These are phyloP conservation scores for Aspergillus ruber DNA, from an alignment of 2,329 filamentous ascomycete genomes.

Conservation along the genomic window DNA sequence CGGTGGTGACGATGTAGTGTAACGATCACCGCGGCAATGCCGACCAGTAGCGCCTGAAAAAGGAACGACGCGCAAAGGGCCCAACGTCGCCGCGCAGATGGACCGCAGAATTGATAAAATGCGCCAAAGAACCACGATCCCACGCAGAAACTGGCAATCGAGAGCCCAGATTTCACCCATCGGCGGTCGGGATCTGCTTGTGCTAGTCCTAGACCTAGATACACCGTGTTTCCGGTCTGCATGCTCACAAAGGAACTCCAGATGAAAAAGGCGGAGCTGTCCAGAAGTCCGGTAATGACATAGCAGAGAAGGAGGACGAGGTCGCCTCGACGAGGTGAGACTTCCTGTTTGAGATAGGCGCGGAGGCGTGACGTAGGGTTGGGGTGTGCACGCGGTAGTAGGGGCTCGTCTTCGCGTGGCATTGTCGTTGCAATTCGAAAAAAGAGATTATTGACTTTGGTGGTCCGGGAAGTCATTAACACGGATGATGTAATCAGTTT, in stretches of 20 bases:
- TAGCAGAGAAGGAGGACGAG: slow-evolving; percentile 65
- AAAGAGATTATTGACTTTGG: too few relatives aligned
- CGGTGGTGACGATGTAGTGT: slow-evolving; percentile 42
- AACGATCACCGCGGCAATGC: slow-evolving; percentile 50
- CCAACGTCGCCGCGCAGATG: slow-evolving; percentile 32
- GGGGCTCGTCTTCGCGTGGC: background rate
- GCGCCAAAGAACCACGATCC: slow-evolving; percentile 66
- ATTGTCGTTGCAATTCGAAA: background rate
- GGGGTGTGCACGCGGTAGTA: background rate
- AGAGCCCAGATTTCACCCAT: slow-evolving; percentile 67
- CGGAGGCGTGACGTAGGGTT: background rate
- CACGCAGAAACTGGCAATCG: slow-evolving; percentile 63
- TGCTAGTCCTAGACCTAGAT: slow-evolving; percentile 64
- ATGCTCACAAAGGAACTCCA: slow-evolving; percentile 79
- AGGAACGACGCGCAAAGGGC: slow-evolving; percentile 47
- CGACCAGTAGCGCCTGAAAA: slow-evolving; percentile 47
- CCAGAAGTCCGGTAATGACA: slow-evolving; percentile 68
- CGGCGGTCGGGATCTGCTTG: slow-evolving; percentile 49
- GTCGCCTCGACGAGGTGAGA: slow-evolving; percentile 60
- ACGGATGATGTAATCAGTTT: background rate
- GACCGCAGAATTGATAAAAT: slow-evolving; percentile 53
- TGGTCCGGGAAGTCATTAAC: too few relatives aligned
- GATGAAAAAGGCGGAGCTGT: slow-evolving; percentile 68
- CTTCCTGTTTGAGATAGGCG: slow-evolving; percentile 32
- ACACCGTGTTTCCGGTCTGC: slow-evolving; percentile 82